phyloP scores from a whole-genome alignment of 345 rosid genomes.

The Excoecaria cochinchinensis region DNA sequence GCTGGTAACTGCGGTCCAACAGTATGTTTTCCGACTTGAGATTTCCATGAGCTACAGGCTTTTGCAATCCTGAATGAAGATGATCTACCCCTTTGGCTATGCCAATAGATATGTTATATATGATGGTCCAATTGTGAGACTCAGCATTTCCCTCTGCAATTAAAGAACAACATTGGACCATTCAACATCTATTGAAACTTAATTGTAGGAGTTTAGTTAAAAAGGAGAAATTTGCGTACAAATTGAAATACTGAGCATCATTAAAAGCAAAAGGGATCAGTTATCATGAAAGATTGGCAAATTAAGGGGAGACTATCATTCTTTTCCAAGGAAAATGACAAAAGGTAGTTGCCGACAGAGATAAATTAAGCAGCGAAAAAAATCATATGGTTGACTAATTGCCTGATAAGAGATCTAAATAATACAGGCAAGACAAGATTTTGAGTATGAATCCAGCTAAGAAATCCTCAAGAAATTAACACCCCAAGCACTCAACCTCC shows the following conservation, averaged over 20 bases:
- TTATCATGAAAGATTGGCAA: background rate
- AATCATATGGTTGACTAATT: slow-evolving; percentile 9
- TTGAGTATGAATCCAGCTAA: slow-evolving; percentile 6
- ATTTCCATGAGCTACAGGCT: slow-evolving; percentile 71
- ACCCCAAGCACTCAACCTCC: background rate
- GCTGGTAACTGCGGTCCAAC: slow-evolving; percentile 48
- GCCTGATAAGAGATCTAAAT: slow-evolving; percentile 5
- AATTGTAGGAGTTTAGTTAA: background rate
- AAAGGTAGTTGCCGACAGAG: slow-evolving; percentile 18
- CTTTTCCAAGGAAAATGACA: slow-evolving; percentile 6
- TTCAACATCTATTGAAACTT: background rate
- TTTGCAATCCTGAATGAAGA: slow-evolving; percentile 66
- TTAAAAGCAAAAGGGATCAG: background rate
- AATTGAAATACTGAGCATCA: background rate
- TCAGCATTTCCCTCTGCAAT: slow-evolving; percentile 59
- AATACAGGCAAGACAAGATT: slow-evolving; percentile 12
- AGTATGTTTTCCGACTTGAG: slow-evolving; percentile 77
- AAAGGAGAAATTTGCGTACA: background rate
- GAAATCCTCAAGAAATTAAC: background rate
- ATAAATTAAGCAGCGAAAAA: slow-evolving; percentile 6
- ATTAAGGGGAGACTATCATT: background rate
- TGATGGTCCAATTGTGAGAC: slow-evolving; percentile 53
- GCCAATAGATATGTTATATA: slow-evolving; percentile 54
- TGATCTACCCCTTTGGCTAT: slow-evolving; percentile 71
- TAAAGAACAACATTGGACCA: slow-evolving; percentile 7